These are phyloP conservation scores for Penicillium goetzii DNA, from an alignment of 495 filamentous ascomycete genomes.

Conservation along the genomic window DNA sequence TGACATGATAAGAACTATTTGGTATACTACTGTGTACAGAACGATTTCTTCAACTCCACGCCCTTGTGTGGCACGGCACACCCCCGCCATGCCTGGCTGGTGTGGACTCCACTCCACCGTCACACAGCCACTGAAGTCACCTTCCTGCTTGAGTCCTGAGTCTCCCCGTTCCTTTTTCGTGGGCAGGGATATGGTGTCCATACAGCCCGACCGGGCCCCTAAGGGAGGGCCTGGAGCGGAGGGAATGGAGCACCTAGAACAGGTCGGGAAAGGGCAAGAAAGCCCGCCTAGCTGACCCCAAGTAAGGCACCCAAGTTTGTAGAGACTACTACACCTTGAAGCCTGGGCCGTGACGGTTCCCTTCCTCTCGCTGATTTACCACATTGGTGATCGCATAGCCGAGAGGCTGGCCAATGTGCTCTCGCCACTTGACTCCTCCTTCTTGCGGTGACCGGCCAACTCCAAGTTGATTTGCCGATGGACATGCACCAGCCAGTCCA, in stretches of 20 bases:
- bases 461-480: conserved; percentile 92
- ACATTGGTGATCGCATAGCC: conserved; percentile 73
- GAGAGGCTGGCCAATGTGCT: conserved; percentile 62
- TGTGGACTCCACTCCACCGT: conserved; percentile 15
- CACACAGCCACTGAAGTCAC: conserved; percentile 28
- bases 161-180: conserved; percentile 19
- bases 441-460: conserved; percentile 76
- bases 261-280: neutral
- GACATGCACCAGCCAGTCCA: conserved; percentile 96
- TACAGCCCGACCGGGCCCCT: neutral
- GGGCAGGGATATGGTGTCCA: neutral
- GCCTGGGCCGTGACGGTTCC: neutral
- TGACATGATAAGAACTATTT: conserved; percentile 15
- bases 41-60: conserved; percentile 5
- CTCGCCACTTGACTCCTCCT: conserved; percentile 62
- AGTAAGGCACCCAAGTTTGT: neutral
- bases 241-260: neutral
- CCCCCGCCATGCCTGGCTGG: neutral
- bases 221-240: neutral
- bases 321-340: neutral
- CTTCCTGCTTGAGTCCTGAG: conserved; percentile 16
- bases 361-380: conserved; percentile 41
- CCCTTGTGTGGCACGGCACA: neutral
- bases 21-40: conserved; percentile 24
- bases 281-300: neutral